Conservation (phyloP, 805 yeast genomes). For the Saturnispora mendoncae region DNA sequence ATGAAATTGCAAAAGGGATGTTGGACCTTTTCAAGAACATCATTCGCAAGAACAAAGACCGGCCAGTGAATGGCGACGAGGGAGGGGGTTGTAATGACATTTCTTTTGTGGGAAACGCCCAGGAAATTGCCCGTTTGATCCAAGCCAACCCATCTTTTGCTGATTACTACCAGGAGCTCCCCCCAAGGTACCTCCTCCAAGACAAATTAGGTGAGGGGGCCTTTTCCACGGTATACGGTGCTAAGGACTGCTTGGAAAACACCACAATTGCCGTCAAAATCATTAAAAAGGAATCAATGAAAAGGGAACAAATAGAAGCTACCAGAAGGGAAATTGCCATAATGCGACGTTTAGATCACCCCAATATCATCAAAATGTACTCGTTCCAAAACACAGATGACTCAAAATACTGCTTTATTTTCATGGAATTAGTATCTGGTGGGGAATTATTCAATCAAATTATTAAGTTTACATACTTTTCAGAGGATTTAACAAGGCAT, state of each 20-base stretch:
- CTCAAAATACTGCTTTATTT: slow-evolving; percentile 46
- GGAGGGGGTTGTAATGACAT: too few relatives aligned
- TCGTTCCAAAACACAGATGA: slow-evolving; percentile 42
- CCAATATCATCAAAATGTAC: slow-evolving; percentile 49
- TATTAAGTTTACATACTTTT: slow-evolving; percentile 66
- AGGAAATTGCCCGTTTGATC: slow-evolving; percentile 5
- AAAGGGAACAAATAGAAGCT: slow-evolving; percentile 42
- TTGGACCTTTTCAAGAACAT: slow-evolving; percentile 25
- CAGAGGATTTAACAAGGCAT: slow-evolving; percentile 64
- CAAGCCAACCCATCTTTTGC: slow-evolving; percentile 13
- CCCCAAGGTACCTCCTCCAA: slow-evolving; percentile 21
- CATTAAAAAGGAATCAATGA: slow-evolving; percentile 53
- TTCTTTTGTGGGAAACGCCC: not conserved
- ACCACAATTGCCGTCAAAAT: slow-evolving; percentile 63
- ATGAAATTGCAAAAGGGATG: too few relatives aligned
- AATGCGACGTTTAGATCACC: slow-evolving; percentile 56
- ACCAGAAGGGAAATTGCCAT: slow-evolving; percentile 66
- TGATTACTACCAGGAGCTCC: slow-evolving; percentile 23
- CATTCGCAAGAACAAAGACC: slow-evolving; percentile 16
- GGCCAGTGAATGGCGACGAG: too few relatives aligned
- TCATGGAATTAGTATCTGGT: slow-evolving; percentile 62
- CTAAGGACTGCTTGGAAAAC: slow-evolving; percentile 38
- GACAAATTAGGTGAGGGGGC: slow-evolving; percentile 74
- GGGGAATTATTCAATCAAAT: slow-evolving; percentile 80
- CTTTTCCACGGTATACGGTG: slow-evolving; percentile 76